A percentile compares a stretch with the other conserved stretches of the same genome.
Evolutionary conservation across 2,329 filamentous ascomycete species (phyloP).

Genomic region (Exophiala sideris): DNA sequence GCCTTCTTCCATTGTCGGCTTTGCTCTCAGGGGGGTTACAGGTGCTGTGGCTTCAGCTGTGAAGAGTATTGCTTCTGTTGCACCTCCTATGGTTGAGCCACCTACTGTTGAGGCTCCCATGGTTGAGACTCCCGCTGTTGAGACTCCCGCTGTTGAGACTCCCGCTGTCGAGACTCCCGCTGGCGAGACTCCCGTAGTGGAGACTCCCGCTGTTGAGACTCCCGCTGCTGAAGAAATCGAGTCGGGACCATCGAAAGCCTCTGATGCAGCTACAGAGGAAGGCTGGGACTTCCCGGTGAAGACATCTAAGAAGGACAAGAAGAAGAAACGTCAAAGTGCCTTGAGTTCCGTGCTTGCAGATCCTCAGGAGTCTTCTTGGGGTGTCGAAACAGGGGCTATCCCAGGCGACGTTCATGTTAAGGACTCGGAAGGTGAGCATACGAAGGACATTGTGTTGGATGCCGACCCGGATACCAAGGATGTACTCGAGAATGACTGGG

Average conservation of each 20-base stretch:
- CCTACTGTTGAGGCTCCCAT: neutral
- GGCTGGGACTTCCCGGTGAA: slow-evolving; percentile 16
- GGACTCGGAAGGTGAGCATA: too few relatives aligned
- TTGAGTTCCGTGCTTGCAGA: neutral
- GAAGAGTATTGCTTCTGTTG: too few relatives aligned
- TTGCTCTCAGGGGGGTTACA: too few relatives aligned
- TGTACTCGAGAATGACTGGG: neutral
- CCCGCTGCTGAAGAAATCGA: neutral
- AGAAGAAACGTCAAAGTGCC: slow-evolving; percentile 31
- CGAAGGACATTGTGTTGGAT: too few relatives aligned
- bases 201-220: neutral
- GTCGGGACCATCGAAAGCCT: neutral
- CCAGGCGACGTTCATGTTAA: neutral
- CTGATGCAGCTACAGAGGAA: slow-evolving; percentile 2
- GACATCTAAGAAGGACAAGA: slow-evolving; percentile 26
- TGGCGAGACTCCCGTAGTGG: too few relatives aligned
- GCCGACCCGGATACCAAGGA: neutral
- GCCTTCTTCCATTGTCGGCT: neutral
- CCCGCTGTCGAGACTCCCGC: neutral
- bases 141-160: slow-evolving; percentile 2
- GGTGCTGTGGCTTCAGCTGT: too few relatives aligned
- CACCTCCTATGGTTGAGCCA: neutral
- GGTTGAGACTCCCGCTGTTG: neutral
- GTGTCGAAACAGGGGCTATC: slow-evolving; percentile 2
- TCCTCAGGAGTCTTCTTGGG: neutral